Conservation (phyloP, 768 basidiomycete species). For the Boletus rubropictus region DNA sequence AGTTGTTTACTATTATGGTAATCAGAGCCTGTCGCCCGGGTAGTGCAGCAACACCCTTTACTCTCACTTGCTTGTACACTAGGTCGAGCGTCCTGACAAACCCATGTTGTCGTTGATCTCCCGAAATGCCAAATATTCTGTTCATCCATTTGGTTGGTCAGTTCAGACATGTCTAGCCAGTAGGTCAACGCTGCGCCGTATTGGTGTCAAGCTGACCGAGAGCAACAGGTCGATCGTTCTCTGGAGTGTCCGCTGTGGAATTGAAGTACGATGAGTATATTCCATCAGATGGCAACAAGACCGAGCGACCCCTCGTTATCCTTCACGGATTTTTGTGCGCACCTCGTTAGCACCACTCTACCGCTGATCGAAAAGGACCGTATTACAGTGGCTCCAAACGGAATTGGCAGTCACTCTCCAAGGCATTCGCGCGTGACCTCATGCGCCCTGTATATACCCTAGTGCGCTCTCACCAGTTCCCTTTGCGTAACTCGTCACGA, state of each 20-base stretch:
- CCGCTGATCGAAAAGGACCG: constrained; percentile 1
- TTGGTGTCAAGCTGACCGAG: constrained; percentile 3
- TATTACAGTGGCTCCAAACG: constrained; percentile 71
- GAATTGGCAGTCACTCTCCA: constrained; percentile 82
- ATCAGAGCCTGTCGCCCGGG: too few species aligned
- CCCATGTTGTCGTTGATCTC: constrained; percentile 14
- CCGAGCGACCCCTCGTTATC: constrained; percentile 46
- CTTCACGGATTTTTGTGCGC: constrained; percentile 62
- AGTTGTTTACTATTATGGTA: too few species aligned
- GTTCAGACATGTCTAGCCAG: constrained; percentile 4
- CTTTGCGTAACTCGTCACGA: background rate
- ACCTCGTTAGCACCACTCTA: background rate
- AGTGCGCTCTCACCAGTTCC: constrained; percentile 33
- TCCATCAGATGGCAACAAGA: constrained; percentile 25
- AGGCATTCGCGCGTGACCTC: constrained; percentile 62
- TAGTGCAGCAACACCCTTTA: background rate
- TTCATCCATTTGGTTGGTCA: background rate
- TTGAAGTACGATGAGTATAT: constrained; percentile 30
- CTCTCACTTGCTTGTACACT: background rate
- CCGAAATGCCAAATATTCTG: background rate
- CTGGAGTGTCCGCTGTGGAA: constrained; percentile 20
- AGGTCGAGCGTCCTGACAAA: background rate
- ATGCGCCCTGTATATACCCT: constrained; percentile 68
- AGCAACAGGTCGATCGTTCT: constrained; percentile 19
- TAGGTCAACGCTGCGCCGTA: background rate